Evolutionary conservation across 2,329 filamentous ascomycete genomes (phyloP), one percentile per base, ranked within the genome.

Genomic region (Fusarium veterinarium): DNA sequence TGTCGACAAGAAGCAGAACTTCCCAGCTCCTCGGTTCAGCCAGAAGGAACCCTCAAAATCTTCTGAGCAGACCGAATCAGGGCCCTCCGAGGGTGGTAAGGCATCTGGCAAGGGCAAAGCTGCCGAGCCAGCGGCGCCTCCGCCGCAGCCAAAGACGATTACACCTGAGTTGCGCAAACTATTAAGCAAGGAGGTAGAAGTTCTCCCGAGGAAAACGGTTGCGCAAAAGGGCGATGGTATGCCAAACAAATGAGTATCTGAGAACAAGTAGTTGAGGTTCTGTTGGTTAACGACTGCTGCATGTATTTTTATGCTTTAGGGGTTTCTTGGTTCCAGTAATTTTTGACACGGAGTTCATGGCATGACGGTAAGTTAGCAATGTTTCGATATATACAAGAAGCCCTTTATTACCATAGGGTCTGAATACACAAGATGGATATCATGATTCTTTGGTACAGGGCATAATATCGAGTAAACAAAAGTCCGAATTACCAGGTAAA

Each of bases 1-100:
- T 1, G 92, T 97, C 40, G 97, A 99, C 82, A 95, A 96, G 84
- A 97, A 96, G 81, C 87, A 92, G 57, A 95, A 93, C 78, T 97
- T 97, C 75, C 95, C 95, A 0, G 84, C 86, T 1, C 90, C 64
- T 79, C 83, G 77, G 48, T 71, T 60, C 59, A 59, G 71, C 53
- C 71, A 62, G 59, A 62, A 60, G 52, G 75, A 51, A 35, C 64
- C 48, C 23, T 71, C 74, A 25, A 58, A 64, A 38, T 60, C 76
- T 33, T 73, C 74, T 13, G 60, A 67, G 44, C 42, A 70, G 33
- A 58, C 42, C 40, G 45, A 63, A 30, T 61, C 65, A 10, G 60
- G 52, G 5, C 25, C 75, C 17, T 49, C 69, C 30, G 59, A 53
- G 63, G 62, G 68, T 49, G 61, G 56, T 41, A 76, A 75, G 61